Evolutionary conservation across 495 filamentous ascomycete genomes (phyloP).

Genomic region (Aspergillus egyptiacus): DNA sequence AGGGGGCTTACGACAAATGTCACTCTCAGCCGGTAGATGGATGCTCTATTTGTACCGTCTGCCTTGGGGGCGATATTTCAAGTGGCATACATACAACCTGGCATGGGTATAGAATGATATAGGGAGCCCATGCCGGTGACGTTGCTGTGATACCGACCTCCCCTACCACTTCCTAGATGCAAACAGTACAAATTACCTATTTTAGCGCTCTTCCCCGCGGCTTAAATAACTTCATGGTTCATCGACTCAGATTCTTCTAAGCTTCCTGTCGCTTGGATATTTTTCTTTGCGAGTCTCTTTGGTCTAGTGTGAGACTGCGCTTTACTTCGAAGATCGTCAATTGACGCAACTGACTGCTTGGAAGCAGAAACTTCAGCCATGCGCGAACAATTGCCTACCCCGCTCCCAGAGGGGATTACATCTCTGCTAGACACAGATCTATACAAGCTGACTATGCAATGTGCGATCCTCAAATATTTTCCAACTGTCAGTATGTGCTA

Average conservation of each 20-base stretch:
- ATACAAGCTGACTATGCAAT: constrained; percentile 99
- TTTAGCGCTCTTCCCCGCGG: constrained; percentile 14
- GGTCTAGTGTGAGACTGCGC: not conserved
- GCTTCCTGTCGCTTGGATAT: not conserved
- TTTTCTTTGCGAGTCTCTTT: not conserved
- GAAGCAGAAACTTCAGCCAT: constrained; percentile 20
- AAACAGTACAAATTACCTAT: constrained; percentile 30
- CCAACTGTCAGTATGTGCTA: constrained; percentile 59
- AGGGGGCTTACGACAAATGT: no score
- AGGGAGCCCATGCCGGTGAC: no score
- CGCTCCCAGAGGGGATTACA: constrained; percentile 62
- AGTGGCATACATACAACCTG: no score
- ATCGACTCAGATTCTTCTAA: constrained; percentile 1
- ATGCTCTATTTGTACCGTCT: no score
- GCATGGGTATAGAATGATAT: no score
- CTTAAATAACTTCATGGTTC: constrained; percentile 11
- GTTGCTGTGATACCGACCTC: not conserved
- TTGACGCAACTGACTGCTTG: not conserved
- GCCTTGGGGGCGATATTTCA: no score
- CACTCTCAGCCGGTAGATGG: no score
- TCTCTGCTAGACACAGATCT: constrained; percentile 96
- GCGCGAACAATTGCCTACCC: constrained; percentile 26
- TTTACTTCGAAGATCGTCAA: not conserved
- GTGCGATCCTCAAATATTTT: constrained; percentile 86
- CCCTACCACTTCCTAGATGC: no score